Base-by-base conservation (phyloP, 2,329 filamentous ascomycete species). In the Aspergillus intermedius region DNA sequence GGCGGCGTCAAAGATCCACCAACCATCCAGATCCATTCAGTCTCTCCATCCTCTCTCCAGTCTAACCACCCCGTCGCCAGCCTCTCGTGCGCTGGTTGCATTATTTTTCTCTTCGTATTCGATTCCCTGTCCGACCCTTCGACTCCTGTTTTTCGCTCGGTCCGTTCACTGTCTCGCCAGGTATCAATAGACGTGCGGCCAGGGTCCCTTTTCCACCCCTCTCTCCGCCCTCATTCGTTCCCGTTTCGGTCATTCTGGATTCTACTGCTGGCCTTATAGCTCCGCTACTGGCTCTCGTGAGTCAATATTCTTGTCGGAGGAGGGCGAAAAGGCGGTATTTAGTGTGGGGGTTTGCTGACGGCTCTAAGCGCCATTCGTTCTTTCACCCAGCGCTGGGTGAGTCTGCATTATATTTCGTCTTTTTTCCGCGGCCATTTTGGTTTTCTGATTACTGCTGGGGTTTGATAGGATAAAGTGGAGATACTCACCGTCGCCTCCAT, bases 1-100 rank as follows among this genome's bases (percentile, higher is more conserved):
- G 54, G 63, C 61, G 66, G 63, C 56, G 59, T 61, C 58, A 65
- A 63, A 64, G 64, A 68, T 60, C 63, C 65, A 68, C 57, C 63
- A 63, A 66, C 60, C 63, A 59, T 65, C 60, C 60, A 60, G 57
- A 54, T 56, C 57, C 52, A 60, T 56, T 55, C 57, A 63, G 37
- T 21, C 19, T 63, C 61, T 55, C 52, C 55, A 57, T 57, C 57
- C 49, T 45, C 47, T 40, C 47, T 28, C 47, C 48, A 56, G 44
- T 51, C 46, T 19, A 46, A 41, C 13, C 15, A 21, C 41, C 41
- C 25, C 19, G 15, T 28, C 23, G 22, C n/a, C 41, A 25, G 22
- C 22, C 22, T 43, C n/a, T n/a, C 41, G n/a, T 48, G 49, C 42
- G 49, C 53, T 49, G 48, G 49, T 51, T 12, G 5, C 25, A 9